Evolutionary conservation across 192 early-diverging fungal genomes (phyloP).

Genomic region (Lunasporangiospora selenospora): DNA sequence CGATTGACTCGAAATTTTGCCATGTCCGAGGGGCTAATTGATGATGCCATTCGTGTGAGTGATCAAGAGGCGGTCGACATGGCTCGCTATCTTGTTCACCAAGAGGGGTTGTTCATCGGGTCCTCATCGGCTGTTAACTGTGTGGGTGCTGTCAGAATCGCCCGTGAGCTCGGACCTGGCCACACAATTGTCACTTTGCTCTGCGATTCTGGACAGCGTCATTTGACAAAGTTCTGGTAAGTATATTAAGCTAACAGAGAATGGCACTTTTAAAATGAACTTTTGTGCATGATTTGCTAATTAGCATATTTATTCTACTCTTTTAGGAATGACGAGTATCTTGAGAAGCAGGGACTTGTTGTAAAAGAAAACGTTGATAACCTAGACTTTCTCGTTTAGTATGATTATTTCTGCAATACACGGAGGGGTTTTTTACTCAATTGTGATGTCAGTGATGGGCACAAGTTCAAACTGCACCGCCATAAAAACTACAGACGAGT

Average conservation of each 20-base stretch:
- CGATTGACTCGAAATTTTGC: slow-evolving; percentile 90
- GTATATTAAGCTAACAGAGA: neutral
- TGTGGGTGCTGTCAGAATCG: slow-evolving; percentile 84
- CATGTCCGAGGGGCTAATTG: slow-evolving; percentile 64
- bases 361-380: slow-evolving; percentile 43
- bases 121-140: slow-evolving; percentile 92
- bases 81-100: slow-evolving; percentile 81
- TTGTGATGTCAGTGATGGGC: slow-evolving; percentile 21
- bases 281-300: neutral
- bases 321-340: slow-evolving; percentile 59
- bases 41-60: slow-evolving; percentile 84
- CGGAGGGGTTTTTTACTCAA: slow-evolving; percentile 1
- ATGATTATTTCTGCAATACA: neutral
- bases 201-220: slow-evolving; percentile 89
- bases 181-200: slow-evolving; percentile 92
- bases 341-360: slow-evolving; percentile 28
- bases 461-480: slow-evolving; percentile 70
- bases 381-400: slow-evolving; percentile 30
- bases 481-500: slow-evolving; percentile 67
- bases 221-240: slow-evolving; percentile 96
- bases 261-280: neutral
- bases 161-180: slow-evolving; percentile 82
- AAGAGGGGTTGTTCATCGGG: slow-evolving; percentile 91
- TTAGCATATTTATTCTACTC: neutral
- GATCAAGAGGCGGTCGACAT: slow-evolving; percentile 92